phyloP scores from a whole-genome alignment of 441 rosid species.

The Theobroma grandiflorum region DNA sequence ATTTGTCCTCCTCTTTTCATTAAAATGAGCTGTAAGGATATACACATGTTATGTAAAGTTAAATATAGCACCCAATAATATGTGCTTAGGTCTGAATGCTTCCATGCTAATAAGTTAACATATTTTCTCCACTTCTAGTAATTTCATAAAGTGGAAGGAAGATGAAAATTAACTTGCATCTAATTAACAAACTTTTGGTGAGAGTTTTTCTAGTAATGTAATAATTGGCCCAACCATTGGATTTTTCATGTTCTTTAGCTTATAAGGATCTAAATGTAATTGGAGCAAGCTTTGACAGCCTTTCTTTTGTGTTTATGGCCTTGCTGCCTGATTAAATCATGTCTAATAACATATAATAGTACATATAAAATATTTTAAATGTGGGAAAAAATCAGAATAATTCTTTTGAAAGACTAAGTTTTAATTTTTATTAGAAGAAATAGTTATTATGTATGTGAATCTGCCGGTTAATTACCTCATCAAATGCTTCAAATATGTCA shows the following conservation, averaged over 20 bases:
- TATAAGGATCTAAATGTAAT: background rate
- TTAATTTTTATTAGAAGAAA: background rate
- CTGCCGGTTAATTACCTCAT: conserved; percentile 36
- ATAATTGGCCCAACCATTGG: background rate
- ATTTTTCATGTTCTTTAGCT: background rate
- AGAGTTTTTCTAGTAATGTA: background rate
- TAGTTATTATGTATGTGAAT: background rate
- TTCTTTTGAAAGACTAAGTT: background rate
- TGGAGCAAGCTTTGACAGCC: background rate
- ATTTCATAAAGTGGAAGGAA: background rate
- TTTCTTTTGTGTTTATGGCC: background rate
- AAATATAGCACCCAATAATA: background rate
- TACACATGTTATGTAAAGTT: background rate
- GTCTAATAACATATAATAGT: background rate
- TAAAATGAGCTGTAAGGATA: conserved; percentile 45
- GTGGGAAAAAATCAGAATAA: background rate
- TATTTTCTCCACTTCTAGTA: background rate
- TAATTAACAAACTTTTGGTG: background rate
- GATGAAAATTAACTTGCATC: background rate
- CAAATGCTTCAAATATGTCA: conserved; percentile 39
- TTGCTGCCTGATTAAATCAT: background rate
- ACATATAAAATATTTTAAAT: background rate
- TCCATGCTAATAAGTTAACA: background rate
- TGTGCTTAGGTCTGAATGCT: background rate
- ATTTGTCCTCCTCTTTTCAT: conserved; percentile 53